A percentile compares a stretch with the other conserved stretches of the same genome.
Evolutionary conservation across 2,329 filamentous ascomycete genomes (phyloP).

Genomic region (Myriosclerotinia scirpicola): DNA sequence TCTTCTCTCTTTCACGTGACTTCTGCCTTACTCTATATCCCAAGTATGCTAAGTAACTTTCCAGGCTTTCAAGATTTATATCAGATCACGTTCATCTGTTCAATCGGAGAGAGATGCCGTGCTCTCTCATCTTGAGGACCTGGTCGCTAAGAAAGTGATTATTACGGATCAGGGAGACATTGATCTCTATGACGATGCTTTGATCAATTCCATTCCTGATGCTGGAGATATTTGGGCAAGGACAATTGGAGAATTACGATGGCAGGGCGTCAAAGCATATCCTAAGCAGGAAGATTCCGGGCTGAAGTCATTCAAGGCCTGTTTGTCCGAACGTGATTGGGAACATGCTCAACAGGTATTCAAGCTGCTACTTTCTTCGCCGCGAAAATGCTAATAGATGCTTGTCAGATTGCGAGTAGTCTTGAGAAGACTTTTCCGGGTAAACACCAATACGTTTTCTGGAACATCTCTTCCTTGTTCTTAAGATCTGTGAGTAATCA

Average conservation of each 20-base stretch:
- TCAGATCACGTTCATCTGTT: constrained; percentile 34
- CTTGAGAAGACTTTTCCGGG: constrained; percentile 40
- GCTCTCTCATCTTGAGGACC: constrained; percentile 34
- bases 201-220: constrained; percentile 32
- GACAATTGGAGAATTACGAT: constrained; percentile 39
- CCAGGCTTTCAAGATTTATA: constrained; percentile 40
- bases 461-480: constrained; percentile 40
- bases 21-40: background rate
- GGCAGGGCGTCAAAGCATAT: constrained; percentile 37
- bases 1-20: background rate
- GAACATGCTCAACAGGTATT: constrained; percentile 41
- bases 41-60: constrained; percentile 11
- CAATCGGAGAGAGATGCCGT: constrained; percentile 37
- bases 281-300: constrained; percentile 39
- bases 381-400: constrained; percentile 8
- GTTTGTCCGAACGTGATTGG: constrained; percentile 38
- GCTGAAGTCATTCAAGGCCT: constrained; percentile 38
- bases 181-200: constrained; percentile 39
- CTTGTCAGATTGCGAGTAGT: constrained; percentile 39
- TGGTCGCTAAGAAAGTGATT: constrained; percentile 31
- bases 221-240: constrained; percentile 34
- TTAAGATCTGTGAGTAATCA: constrained; percentile 37
- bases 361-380: background rate
- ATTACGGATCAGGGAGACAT: constrained; percentile 38
- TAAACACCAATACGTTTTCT: constrained; percentile 40